Base-by-base conservation (phyloP, 192 early-diverging fungal species). In the Backusella circina region DNA sequence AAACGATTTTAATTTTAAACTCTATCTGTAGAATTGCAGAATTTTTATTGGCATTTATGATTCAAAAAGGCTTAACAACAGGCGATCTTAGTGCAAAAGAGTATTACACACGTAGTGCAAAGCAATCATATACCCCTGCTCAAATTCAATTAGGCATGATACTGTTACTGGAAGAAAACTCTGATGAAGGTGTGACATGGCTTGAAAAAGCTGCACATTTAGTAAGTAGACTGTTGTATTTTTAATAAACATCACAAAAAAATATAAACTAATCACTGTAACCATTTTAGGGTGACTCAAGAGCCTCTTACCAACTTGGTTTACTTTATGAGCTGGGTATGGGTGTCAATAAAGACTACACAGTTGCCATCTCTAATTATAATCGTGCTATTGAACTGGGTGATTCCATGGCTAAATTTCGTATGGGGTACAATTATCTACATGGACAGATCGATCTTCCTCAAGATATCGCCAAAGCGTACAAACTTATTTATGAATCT, bases 131-230 rank as follows among this genome's bases (percentile, higher is more conserved):
- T 71, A 51, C 79, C 8, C 76, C 77, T 67, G 75, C 79, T 57
- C 72, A 80, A 66, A 72, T 80, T n/a, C 68, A 73, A 65, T 66
- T 83, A 16, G 82, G 79, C 16, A 74, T 78, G 36, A 41, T 65
- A 16, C 64, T 76, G 9, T 36, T 73, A 39, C 65, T 74, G 6
- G 81, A 82, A 36, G 54, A 67, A 15, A 57, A 79, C 28, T 35
- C 68, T 5, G 41, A 50, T 15, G 81, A 75, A 41, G 81, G 74
- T 4, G 65, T 82, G 13, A 23, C 65, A 36, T 82, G 77, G 77
- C 72, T 82, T 1, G 67, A 79, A 37, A 69, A 76, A 44, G 81
- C 81, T 37, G 54, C 75, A 41, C 66, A 76, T 36, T 54, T 67
- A 66, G 81, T 78, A 76, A 79, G 61, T 28, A n/a, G n/a, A 0